Evolutionary conservation across 1,139 yeast genomes (phyloP).

Genomic region (Cylindricascospora bacillispora): DNA sequence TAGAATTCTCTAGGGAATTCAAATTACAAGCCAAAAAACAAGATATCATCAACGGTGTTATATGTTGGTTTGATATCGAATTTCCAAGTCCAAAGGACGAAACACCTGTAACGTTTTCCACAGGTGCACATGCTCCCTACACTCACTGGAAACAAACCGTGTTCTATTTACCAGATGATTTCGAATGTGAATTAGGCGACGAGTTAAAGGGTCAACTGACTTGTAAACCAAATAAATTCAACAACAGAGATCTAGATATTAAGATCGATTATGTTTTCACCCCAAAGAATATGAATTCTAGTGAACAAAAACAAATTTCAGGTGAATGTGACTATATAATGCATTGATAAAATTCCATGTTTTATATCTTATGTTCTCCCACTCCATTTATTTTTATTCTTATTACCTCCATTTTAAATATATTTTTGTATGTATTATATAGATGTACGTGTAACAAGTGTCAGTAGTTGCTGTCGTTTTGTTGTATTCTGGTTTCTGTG

Average conservation of each 20-base stretch:
- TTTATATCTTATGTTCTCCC: too few species aligned
- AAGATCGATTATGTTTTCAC: conserved; percentile 42
- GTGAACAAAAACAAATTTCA: too few species aligned
- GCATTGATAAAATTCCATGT: too few species aligned
- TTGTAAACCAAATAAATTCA: conserved; percentile 60
- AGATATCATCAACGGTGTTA: conserved; percentile 77
- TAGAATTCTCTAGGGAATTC: conserved; percentile 61
- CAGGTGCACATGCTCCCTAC: conserved; percentile 72
- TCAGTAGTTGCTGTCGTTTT: too few species aligned
- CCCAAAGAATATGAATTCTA: conserved; percentile 32
- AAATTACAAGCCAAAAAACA: conserved; percentile 59
- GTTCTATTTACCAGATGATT: conserved; percentile 74
- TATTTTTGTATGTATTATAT: too few species aligned
- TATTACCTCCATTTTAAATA: too few species aligned
- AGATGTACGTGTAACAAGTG: too few species aligned
- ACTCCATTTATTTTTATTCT: too few species aligned
- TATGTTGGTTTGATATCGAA: conserved; percentile 91
- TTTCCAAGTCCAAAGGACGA: conserved; percentile 49
- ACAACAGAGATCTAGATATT: conserved; percentile 80
- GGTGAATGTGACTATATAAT: too few species aligned
- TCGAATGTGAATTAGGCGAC: conserved; percentile 72
- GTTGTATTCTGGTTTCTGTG: too few species aligned
- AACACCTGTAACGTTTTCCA: conserved; percentile 52
- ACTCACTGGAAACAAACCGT: conserved; percentile 98
- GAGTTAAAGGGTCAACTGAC: conserved; percentile 55